These are phyloP conservation scores for Stagonosporopsis rhizophila DNA, from an alignment of 2,329 filamentous ascomycete genomes.

Conservation along the genomic window DNA sequence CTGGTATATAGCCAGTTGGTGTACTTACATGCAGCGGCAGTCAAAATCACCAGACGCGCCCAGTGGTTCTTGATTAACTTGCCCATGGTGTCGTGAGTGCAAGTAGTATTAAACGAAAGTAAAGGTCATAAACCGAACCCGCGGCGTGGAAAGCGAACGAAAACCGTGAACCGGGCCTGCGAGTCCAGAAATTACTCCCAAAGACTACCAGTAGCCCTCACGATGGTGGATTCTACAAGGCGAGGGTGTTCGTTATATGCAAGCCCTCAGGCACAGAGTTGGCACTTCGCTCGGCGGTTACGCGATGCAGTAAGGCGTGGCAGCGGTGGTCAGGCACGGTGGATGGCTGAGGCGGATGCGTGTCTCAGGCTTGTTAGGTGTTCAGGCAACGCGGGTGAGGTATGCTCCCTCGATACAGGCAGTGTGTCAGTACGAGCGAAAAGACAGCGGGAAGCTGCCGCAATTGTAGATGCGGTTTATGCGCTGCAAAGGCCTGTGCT, in stretches of 20 bases:
- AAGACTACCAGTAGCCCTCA: conserved; percentile 49
- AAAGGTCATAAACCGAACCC: conserved; percentile 40
- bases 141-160: conserved; percentile 26
- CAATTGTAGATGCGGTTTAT: conserved; percentile 47
- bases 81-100: conserved; percentile 69
- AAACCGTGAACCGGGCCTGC: conserved; percentile 1
- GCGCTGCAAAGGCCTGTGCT: conserved; percentile 32
- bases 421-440: conserved; percentile 43
- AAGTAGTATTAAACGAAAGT: conserved; percentile 34
- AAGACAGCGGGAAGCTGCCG: conserved; percentile 37
- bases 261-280: conserved; percentile 31
- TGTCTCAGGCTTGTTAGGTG: conserved; percentile 45
- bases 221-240: conserved; percentile 19
- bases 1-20: background rate
- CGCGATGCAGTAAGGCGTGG: conserved; percentile 25
- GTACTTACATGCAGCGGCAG: conserved; percentile 76
- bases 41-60: conserved; percentile 91
- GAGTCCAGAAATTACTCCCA: conserved; percentile 17
- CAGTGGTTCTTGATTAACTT: conserved; percentile 99
- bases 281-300: conserved; percentile 22
- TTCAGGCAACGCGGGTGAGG: conserved; percentile 34
- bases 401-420: conserved; percentile 39
- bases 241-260: conserved; percentile 46
- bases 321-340: conserved; percentile 35
- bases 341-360: conserved; percentile 41